These are phyloP conservation scores for Carex pumila DNA, from an alignment of 176 grass and related monocot genomes.

Conservation along the genomic window DNA sequence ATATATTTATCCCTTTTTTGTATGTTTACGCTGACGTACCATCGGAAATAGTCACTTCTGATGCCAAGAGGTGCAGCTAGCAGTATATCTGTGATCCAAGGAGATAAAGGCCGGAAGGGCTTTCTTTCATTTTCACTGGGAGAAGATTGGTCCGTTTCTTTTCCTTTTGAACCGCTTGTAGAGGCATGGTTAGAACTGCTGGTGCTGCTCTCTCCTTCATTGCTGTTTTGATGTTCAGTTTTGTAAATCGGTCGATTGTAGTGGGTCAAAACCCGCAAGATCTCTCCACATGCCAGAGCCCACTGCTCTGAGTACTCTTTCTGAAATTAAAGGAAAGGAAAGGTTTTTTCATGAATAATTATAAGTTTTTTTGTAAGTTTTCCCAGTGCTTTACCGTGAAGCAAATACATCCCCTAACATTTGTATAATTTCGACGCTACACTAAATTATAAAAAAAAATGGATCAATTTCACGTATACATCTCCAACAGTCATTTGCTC, in stretches of 20 bases:
- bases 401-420: background rate
- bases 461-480: background rate
- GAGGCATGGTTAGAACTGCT: conserved; percentile 40
- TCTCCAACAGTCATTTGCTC: background rate
- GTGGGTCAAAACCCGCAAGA: conserved; percentile 92
- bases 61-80: conserved; percentile 92
- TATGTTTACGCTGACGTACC: conserved; percentile 29
- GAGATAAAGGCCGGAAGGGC: conserved; percentile 70
- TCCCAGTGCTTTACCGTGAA: background rate
- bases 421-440: background rate
- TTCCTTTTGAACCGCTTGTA: conserved; percentile 48
- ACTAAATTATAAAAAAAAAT: background rate
- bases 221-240: conserved; percentile 42
- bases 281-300: conserved; percentile 98
- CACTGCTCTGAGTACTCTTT: conserved; percentile 97
- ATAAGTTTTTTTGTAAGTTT: background rate
- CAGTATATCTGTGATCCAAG: conserved; percentile 98
- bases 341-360: conserved; percentile 10
- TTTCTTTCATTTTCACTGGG: conserved; percentile 73
- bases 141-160: conserved; percentile 40
- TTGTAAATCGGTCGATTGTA: conserved; percentile 97
- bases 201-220: conserved; percentile 42
- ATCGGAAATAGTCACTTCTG: conserved; percentile 99
- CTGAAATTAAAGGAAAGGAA: conserved; percentile 39
- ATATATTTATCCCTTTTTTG: background rate